phyloP scores from a whole-genome alignment of 2,329 filamentous ascomycete genomes.

The Epichloe uncinata region DNA sequence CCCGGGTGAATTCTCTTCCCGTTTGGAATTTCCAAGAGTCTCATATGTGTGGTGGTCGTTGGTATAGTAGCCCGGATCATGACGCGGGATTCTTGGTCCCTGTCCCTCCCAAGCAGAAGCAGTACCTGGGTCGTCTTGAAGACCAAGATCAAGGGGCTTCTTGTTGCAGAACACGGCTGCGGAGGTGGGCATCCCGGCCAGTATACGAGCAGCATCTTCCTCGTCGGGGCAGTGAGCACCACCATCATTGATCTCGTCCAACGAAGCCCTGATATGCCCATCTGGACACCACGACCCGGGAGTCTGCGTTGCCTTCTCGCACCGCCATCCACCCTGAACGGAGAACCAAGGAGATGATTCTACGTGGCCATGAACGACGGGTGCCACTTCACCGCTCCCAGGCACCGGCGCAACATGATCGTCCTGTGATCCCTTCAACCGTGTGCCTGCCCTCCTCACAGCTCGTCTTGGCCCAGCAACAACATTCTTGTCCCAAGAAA shows the following conservation, averaged over 20 bases:
- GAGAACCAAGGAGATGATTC: neutral
- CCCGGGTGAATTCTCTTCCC: too few relatives aligned
- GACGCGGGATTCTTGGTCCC: too few relatives aligned
- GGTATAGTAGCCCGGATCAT: too few relatives aligned
- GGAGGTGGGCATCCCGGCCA: too few relatives aligned
- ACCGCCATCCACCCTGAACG: neutral
- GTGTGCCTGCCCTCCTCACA: too few relatives aligned
- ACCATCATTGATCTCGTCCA: neutral
- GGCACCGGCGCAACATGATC: neutral
- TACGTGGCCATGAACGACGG: neutral
- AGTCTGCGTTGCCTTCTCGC: constrained; percentile 3
- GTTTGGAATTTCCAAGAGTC: too few relatives aligned
- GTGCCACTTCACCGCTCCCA: neutral
- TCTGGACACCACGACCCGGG: neutral
- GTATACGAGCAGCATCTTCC: neutral
- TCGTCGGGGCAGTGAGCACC: neutral
- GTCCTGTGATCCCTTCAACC: neutral
- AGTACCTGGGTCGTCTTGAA: too few relatives aligned
- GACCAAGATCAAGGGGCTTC: too few relatives aligned
- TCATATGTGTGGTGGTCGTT: too few relatives aligned
- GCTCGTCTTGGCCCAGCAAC: neutral
- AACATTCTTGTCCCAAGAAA: constrained; percentile 8
- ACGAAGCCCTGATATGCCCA: too few relatives aligned
- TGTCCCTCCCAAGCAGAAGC: too few relatives aligned
- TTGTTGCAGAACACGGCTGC: too few relatives aligned